Evolutionary conservation across 73 alveolate genomes (phyloP).

Genomic region (Effrenium voratum): DNA sequence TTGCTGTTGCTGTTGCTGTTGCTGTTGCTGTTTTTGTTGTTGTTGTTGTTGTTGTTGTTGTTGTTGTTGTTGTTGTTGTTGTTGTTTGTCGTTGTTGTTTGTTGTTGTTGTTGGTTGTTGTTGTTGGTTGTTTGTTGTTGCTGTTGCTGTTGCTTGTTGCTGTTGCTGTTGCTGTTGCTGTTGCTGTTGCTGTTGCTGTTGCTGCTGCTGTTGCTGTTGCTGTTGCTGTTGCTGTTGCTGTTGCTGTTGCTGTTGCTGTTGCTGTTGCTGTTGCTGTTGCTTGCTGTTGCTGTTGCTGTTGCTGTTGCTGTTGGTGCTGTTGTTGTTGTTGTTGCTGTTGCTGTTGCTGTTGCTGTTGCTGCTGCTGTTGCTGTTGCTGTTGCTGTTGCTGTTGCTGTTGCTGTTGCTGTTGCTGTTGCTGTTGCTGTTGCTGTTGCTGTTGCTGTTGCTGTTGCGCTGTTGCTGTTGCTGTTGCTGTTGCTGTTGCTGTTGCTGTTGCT

Average conservation of each 20-base stretch:
- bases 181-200: slow-evolving; percentile 18
- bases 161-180: slow-evolving; percentile 23
- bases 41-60: too few relatives aligned
- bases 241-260: slow-evolving; percentile 19
- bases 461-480: slow-evolving; percentile 1
- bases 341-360: not conserved
- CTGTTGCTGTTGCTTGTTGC: not conserved
- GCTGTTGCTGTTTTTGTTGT: too few relatives aligned
- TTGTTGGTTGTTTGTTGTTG: too few relatives aligned
- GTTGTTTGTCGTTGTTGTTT: too few relatives aligned
- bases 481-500: not conserved
- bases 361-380: not conserved
- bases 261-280: slow-evolving; percentile 19
- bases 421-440: slow-evolving; percentile 1
- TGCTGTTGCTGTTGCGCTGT: slow-evolving; percentile 1
- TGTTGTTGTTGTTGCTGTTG: not conserved
- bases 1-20: too few relatives aligned
- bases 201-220: slow-evolving; percentile 13
- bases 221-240: slow-evolving; percentile 30
- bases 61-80: too few relatives aligned
- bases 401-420: not conserved
- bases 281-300: not conserved
- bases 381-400: not conserved
- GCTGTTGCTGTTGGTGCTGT: not conserved
- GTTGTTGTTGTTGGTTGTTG: too few relatives aligned